phyloP scores from a whole-genome alignment of 768 basidiomycete species.

The Sutorius australiensis region DNA sequence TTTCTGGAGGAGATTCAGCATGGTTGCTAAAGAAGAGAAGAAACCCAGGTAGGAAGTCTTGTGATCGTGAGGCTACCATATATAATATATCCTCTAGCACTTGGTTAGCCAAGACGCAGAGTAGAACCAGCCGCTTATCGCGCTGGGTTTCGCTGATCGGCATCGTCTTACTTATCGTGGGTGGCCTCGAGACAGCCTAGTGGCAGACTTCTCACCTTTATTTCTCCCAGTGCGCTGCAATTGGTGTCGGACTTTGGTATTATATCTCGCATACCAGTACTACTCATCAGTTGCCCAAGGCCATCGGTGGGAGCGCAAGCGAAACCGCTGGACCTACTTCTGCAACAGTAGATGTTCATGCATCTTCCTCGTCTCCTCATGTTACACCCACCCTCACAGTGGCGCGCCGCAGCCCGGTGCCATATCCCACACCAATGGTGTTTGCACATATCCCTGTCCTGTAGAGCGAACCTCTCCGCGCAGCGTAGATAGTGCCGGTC shows the following conservation, averaged over 20 bases:
- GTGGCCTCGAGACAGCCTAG: constrained; percentile 15
- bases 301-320: constrained; percentile 60
- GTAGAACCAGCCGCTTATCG: constrained; percentile 47
- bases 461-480: neutral
- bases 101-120: constrained; percentile 67
- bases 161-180: constrained; percentile 52
- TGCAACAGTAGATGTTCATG: constrained; percentile 9
- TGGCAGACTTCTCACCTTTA: neutral
- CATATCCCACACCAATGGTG: constrained; percentile 18
- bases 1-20: constrained; percentile 84
- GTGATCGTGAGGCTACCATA: neutral
- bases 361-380: constrained; percentile 31
- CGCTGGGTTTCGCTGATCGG: constrained; percentile 71
- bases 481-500: constrained; percentile 13
- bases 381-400: constrained; percentile 65
- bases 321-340: constrained; percentile 32
- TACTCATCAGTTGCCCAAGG: constrained; percentile 50
- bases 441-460: constrained; percentile 5
- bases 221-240: constrained; percentile 42
- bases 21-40: constrained; percentile 70
- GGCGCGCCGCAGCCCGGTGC: constrained; percentile 33
- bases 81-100: constrained; percentile 34
- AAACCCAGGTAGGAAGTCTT: constrained; percentile 41
- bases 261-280: constrained; percentile 52
- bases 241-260: constrained; percentile 57